These are phyloP conservation scores for Phytopythium delawarense DNA, from an alignment of 352 stramenopile genomes.

Conservation along the genomic window DNA sequence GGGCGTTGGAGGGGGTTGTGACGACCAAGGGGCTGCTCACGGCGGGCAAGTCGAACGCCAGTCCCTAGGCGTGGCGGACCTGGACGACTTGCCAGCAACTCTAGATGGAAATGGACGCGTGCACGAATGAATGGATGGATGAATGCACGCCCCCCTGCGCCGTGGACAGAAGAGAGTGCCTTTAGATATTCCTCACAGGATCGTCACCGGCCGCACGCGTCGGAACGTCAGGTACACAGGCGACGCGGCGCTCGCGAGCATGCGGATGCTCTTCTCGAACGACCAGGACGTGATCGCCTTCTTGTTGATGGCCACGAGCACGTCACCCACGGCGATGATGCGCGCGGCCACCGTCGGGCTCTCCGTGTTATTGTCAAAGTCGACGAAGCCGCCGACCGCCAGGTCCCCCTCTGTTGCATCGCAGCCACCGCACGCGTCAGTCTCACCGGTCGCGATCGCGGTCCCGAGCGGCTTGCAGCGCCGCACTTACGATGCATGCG, in stretches of 20 bases:
- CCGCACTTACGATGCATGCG: constrained; percentile 73
- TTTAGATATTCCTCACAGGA: constrained; percentile 36
- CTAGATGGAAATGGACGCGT: background rate
- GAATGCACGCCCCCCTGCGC: background rate
- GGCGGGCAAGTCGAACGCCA: constrained; percentile 25
- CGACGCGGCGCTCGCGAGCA: constrained; percentile 72
- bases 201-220: constrained; percentile 47
- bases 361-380: constrained; percentile 78
- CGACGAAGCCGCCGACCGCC: constrained; percentile 75
- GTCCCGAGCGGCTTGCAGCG: too few relatives aligned
- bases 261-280: constrained; percentile 85
- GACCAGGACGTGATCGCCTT: constrained; percentile 83
- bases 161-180: background rate
- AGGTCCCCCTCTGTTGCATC: constrained; percentile 58
- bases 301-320: constrained; percentile 85
- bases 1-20: constrained; percentile 76
- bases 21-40: constrained; percentile 71
- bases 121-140: background rate
- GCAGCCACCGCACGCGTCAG: constrained; percentile 9
- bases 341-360: constrained; percentile 72
- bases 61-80: background rate
- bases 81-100: background rate
- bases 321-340: constrained; percentile 74
- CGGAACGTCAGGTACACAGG: constrained; percentile 84
- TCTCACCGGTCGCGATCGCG: background rate